Conservation (phyloP, 2,329 filamentous ascomycete genomes). For the Colletotrichum neosansevieriae region DNA sequence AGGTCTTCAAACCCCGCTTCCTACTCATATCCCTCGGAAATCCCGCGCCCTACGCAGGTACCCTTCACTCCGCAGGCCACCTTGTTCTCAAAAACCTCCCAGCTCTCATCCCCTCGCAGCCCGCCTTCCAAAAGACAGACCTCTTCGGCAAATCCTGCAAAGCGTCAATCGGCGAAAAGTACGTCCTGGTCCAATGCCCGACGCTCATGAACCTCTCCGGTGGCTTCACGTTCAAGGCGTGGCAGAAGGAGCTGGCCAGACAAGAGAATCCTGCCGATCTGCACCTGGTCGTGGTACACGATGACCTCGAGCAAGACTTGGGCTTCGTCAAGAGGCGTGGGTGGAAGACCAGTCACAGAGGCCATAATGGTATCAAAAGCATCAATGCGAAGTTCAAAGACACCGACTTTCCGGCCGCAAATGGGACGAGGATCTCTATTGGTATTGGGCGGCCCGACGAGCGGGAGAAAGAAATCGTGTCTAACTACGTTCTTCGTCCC, state of each 20-base stretch:
- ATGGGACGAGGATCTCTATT: conserved; percentile 75
- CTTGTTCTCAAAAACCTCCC: conserved; percentile 75
- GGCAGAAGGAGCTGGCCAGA: conserved; percentile 65
- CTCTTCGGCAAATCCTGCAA: conserved; percentile 63
- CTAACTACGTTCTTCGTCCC: conserved; percentile 80
- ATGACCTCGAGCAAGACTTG: conserved; percentile 82
- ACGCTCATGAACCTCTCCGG: conserved; percentile 90
- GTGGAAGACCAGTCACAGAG: conserved; percentile 73
- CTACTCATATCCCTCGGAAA: conserved; percentile 92
- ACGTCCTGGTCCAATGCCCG: conserved; percentile 80
- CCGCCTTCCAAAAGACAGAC: conserved; percentile 58
- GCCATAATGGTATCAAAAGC: conserved; percentile 82
- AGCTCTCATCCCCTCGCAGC: conserved; percentile 59
- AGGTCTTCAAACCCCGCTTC: conserved; percentile 59
- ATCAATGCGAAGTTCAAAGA: conserved; percentile 64
- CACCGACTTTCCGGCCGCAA: conserved; percentile 54
- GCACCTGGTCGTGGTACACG: conserved; percentile 83
- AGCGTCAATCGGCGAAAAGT: conserved; percentile 62
- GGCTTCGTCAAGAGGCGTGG: conserved; percentile 75
- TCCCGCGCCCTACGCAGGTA: conserved; percentile 78
- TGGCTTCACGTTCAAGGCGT: conserved; percentile 74
- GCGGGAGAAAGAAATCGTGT: conserved; percentile 75
- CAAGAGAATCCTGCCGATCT: conserved; percentile 50
- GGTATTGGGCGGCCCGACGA: conserved; percentile 88
- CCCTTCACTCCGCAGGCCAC: conserved; percentile 90